These are phyloP conservation scores for Inga laurina DNA, from an alignment of 306 rosid species.

Conservation along the genomic window DNA sequence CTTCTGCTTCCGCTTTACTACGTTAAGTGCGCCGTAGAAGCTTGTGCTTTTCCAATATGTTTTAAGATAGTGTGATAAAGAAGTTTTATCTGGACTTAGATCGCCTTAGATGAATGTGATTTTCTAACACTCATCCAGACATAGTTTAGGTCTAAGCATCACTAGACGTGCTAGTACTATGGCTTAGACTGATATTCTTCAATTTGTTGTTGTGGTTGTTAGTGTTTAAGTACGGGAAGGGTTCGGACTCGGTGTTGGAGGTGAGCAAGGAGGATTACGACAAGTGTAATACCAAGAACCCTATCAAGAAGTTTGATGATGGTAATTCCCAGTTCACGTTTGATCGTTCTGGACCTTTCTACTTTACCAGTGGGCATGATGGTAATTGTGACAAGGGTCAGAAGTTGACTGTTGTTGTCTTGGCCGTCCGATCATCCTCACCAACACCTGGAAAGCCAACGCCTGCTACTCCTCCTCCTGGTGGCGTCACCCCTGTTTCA, in stretches of 20 bases:
- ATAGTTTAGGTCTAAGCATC: too few relatives aligned
- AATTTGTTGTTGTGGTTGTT: background rate
- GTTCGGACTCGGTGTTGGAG: conserved; percentile 64
- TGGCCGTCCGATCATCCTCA: conserved; percentile 42
- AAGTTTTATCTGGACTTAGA: too few relatives aligned
- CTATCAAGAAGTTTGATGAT: conserved; percentile 60
- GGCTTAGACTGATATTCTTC: background rate
- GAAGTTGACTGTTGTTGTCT: conserved; percentile 56
- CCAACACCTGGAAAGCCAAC: background rate
- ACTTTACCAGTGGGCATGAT: conserved; percentile 64
- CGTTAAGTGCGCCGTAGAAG: background rate
- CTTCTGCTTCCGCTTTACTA: background rate
- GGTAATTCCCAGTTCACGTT: conserved; percentile 63
- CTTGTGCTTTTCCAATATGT: too few relatives aligned
- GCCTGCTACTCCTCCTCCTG: background rate
- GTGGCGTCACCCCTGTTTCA: background rate
- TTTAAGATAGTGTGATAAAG: too few relatives aligned
- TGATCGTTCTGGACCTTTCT: conserved; percentile 69
- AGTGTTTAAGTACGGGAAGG: conserved; percentile 81
- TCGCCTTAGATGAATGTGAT: too few relatives aligned
- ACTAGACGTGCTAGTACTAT: too few relatives aligned
- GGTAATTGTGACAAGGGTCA: conserved; percentile 74
- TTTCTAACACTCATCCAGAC: too few relatives aligned
- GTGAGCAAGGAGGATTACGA: conserved; percentile 71
- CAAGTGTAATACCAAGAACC: conserved; percentile 64